phyloP scores from a whole-genome alignment of 2,329 filamentous ascomycete genomes.

The Chrysosporium queenslandicum region DNA sequence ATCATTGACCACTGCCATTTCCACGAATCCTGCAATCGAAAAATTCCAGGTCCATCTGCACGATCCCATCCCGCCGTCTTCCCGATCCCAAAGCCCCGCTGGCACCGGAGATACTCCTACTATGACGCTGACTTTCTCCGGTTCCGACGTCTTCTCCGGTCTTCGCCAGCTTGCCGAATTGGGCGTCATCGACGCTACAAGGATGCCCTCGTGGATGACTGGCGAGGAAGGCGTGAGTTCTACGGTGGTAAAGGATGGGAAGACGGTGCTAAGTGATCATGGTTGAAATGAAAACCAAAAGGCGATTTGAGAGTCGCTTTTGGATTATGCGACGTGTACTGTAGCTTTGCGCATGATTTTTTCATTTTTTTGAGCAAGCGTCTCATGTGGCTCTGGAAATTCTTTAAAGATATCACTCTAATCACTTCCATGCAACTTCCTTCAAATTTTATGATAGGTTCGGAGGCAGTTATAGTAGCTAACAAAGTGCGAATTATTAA shows the following conservation, averaged over 20 bases:
- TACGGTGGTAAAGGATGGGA: slow-evolving; percentile 56
- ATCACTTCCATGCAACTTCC: too few relatives aligned
- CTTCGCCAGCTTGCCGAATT: slow-evolving; percentile 66
- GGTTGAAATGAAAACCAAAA: background rate
- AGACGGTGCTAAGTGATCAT: slow-evolving; percentile 13
- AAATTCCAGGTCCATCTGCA: slow-evolving; percentile 43
- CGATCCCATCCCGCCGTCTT: slow-evolving; percentile 31
- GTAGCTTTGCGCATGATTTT: too few relatives aligned
- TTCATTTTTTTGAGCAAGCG: too few relatives aligned
- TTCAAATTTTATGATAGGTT: too few relatives aligned
- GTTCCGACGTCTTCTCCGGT: slow-evolving; percentile 70
- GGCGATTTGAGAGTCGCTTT: too few relatives aligned
- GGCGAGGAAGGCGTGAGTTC: slow-evolving; percentile 73
- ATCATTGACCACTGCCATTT: slow-evolving; percentile 9
- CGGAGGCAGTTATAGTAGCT: too few relatives aligned
- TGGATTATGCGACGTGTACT: too few relatives aligned
- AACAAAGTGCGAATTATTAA: too few relatives aligned
- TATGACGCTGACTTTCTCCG: slow-evolving; percentile 55
- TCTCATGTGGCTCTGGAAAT: too few relatives aligned
- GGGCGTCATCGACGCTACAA: slow-evolving; percentile 60
- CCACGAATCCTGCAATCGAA: slow-evolving; percentile 28
- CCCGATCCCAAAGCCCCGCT: background rate
- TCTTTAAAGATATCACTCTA: too few relatives aligned
- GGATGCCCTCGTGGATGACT: slow-evolving; percentile 85
- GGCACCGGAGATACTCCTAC: slow-evolving; percentile 15